Evolutionary conservation across 306 rosid genomes (phyloP).

Genomic region (Geum urbanum): DNA sequence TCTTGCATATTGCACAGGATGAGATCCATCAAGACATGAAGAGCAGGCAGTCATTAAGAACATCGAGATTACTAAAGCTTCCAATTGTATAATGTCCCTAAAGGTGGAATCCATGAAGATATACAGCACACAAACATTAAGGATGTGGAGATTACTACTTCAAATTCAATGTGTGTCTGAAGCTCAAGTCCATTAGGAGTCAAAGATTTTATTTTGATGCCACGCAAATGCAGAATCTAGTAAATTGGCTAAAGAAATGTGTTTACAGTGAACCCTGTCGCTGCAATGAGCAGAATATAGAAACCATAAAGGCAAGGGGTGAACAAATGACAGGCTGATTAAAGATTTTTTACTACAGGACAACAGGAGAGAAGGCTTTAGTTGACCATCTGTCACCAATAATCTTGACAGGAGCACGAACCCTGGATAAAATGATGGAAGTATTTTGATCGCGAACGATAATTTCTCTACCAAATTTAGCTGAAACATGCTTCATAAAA

Average conservation of each 20-base stretch:
- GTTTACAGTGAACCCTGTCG: not conserved
- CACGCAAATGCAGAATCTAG: too few species aligned
- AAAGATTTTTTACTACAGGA: not conserved
- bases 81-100: not conserved
- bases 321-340: not conserved
- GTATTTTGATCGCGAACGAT: conserved; percentile 9
- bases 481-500: conserved; percentile 20
- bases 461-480: conserved; percentile 7
- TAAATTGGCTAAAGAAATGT: not conserved
- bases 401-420: conserved; percentile 17
- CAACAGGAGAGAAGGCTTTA: not conserved
- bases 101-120: too few species aligned
- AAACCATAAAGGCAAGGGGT: not conserved
- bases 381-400: conserved; percentile 12
- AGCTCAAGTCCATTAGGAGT: not conserved
- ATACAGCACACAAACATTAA: too few species aligned
- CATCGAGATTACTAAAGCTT: not conserved
- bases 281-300: too few species aligned
- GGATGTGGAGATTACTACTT: too few species aligned
- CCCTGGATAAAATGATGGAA: conserved; percentile 12
- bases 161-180: not conserved
- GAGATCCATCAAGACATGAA: not conserved
- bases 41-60: not conserved
- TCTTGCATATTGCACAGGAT: too few species aligned
- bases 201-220: not conserved